Evolutionary conservation across 2,329 filamentous ascomycete genomes (phyloP).

Genomic region (Cytospora piceicola): DNA sequence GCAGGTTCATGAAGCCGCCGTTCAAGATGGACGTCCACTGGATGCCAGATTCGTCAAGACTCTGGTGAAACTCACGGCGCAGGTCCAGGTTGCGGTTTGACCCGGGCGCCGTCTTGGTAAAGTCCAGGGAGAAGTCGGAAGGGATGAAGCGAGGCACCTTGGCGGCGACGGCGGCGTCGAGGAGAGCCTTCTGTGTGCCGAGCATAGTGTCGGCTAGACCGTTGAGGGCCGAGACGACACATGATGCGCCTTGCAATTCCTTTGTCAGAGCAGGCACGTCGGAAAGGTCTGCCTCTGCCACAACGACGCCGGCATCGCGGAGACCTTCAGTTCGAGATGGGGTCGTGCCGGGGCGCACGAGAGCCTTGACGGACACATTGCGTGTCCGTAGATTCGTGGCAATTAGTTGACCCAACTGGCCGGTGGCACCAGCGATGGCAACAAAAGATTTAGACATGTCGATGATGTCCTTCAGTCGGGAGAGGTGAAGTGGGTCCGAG

Average conservation of each 20-base stretch:
- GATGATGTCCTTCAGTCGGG: background rate
- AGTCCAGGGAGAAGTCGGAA: conserved; percentile 52
- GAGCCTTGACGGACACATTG: conserved; percentile 29
- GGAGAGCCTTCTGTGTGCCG: conserved; percentile 52
- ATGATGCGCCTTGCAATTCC: conserved; percentile 21
- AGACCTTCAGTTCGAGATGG: conserved; percentile 20
- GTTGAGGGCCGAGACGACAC: conserved; percentile 28
- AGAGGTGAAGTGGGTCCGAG: background rate
- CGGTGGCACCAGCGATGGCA: conserved; percentile 31
- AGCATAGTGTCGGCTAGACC: conserved; percentile 30
- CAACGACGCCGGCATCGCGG: conserved; percentile 22
- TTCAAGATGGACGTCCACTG: conserved; percentile 31
- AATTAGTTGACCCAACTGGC: conserved; percentile 29
- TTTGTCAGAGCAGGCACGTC: conserved; percentile 26
- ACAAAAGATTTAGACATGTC: conserved; percentile 30
- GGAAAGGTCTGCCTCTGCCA: conserved; percentile 26
- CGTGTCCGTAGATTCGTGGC: conserved; percentile 24
- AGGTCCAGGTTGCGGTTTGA: conserved; percentile 33
- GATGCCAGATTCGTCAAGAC: conserved; percentile 30
- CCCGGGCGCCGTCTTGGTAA: conserved; percentile 32
- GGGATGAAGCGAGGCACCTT: conserved; percentile 66
- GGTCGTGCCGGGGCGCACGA: conserved; percentile 30
- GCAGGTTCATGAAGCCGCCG: conserved; percentile 31
- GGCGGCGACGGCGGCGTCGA: conserved; percentile 62
- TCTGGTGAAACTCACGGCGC: conserved; percentile 30